Evolutionary conservation across 441 rosid genomes (phyloP).

Genomic region (Erodium trifolium): DNA sequence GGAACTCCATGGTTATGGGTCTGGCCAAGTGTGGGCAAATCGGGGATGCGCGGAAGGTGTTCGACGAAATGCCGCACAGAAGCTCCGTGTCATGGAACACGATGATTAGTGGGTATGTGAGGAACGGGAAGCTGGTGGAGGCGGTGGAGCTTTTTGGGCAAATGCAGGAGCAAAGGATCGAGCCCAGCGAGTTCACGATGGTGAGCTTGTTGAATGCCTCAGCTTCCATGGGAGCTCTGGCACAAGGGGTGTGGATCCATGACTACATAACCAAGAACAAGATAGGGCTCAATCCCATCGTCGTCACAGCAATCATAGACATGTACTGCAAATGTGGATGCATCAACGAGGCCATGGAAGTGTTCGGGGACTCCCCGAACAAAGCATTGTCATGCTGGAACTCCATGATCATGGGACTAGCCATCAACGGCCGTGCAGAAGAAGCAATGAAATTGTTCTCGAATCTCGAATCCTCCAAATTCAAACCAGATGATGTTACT

Average conservation of each 20-base stretch:
- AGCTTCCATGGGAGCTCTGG: constrained; percentile 51
- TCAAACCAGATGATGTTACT: constrained; percentile 43
- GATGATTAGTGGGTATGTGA: constrained; percentile 64
- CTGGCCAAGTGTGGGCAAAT: constrained; percentile 44
- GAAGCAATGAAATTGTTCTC: constrained; percentile 45
- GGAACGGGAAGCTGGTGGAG: constrained; percentile 46
- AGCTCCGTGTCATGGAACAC: constrained; percentile 59
- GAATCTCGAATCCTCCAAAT: constrained; percentile 34
- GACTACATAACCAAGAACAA: constrained; percentile 36
- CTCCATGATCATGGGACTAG: constrained; percentile 54
- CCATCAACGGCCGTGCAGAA: constrained; percentile 39
- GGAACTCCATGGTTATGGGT: constrained; percentile 70
- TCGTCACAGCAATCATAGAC: constrained; percentile 59
- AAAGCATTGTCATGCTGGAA: constrained; percentile 63
- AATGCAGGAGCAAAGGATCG: constrained; percentile 41
- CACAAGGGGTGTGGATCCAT: constrained; percentile 74
- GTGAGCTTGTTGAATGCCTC: constrained; percentile 71
- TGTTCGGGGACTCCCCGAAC: constrained; percentile 29
- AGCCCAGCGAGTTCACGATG: constrained; percentile 62
- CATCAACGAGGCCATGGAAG: constrained; percentile 36
- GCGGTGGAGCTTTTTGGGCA: constrained; percentile 52
- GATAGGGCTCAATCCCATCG: constrained; percentile 44
- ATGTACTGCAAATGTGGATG: constrained; percentile 74
- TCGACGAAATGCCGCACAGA: constrained; percentile 41
- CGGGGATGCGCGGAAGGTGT: constrained; percentile 42